These are phyloP conservation scores for Nicotiana paniculata DNA, from an alignment of 257 asterid species.

Conservation along the genomic window DNA sequence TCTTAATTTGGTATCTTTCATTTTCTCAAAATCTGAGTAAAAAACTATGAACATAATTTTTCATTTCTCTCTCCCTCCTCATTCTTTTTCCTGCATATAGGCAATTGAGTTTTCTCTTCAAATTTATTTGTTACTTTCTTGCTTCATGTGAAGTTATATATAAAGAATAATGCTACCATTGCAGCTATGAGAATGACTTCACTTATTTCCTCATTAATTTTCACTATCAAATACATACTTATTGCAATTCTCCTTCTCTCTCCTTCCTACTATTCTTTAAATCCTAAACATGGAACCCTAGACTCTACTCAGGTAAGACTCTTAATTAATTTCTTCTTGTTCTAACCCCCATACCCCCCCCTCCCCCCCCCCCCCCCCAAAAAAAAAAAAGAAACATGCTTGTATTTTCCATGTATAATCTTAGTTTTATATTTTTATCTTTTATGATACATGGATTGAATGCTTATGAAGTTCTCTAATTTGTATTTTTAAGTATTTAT, in stretches of 20 bases:
- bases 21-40: neutral
- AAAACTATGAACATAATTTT: neutral
- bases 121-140: no score
- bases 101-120: neutral
- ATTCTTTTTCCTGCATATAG: neutral
- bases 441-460: neutral
- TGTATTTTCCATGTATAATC: no score
- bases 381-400: neutral
- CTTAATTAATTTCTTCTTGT: neutral
- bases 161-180: neutral
- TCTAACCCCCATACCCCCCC: neutral
- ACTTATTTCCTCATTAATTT: neutral
- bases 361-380: neutral
- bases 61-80: neutral
- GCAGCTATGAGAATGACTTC: neutral
- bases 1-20: neutral
- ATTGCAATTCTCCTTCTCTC: neutral
- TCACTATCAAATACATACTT: neutral
- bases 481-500: no score
- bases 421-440: no score
- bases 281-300: slow-evolving; percentile 21
- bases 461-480: neutral
- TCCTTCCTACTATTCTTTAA: slow-evolving; percentile 24
- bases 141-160: neutral
- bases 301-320: slow-evolving; percentile 15